phyloP scores from a whole-genome alignment of 176 grass and related monocot species.

The Paspalum vaginatum region DNA sequence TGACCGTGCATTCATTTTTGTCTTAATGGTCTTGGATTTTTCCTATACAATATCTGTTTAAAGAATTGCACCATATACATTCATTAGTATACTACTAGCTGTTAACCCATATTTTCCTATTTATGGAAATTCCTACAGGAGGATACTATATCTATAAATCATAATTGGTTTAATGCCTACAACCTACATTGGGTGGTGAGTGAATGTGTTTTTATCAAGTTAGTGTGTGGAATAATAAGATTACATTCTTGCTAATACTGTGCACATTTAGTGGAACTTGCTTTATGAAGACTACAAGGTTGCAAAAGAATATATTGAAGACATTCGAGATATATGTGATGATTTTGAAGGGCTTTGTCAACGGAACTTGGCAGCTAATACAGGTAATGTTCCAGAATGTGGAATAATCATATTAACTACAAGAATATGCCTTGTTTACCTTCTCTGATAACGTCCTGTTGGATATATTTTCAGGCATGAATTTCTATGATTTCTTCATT shows the following conservation, averaged over 20 bases:
- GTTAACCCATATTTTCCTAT: not conserved
- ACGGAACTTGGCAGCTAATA: conserved; percentile 89
- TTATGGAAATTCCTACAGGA: conserved; percentile 58
- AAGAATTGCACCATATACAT: not conserved
- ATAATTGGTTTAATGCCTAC: conserved; percentile 96
- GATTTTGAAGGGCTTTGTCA: conserved; percentile 94
- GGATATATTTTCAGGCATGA: conserved; percentile 73
- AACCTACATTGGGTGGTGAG: conserved; percentile 96
- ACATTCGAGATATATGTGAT: conserved; percentile 84
- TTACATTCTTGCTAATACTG: conserved; percentile 26
- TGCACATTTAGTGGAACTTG: conserved; percentile 72
- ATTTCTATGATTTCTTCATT: conserved; percentile 93
- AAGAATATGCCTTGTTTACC: conserved; percentile 10
- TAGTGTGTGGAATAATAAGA: conserved; percentile 20
- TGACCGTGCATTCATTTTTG: conserved; percentile 24
- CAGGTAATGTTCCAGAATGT: conserved; percentile 54
- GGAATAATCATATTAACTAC: conserved; percentile 16
- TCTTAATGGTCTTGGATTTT: not conserved
- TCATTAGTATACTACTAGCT: not conserved
- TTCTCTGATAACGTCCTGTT: conserved; percentile 40
- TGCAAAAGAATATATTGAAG: conserved; percentile 97
- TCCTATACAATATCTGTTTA: not conserved
- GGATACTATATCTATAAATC: conserved; percentile 97
- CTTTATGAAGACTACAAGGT: conserved; percentile 93
- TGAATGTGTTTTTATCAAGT: conserved; percentile 28